These are phyloP conservation scores for Leccinellum luteum DNA, from an alignment of 768 basidiomycete species.

Conservation along the genomic window DNA sequence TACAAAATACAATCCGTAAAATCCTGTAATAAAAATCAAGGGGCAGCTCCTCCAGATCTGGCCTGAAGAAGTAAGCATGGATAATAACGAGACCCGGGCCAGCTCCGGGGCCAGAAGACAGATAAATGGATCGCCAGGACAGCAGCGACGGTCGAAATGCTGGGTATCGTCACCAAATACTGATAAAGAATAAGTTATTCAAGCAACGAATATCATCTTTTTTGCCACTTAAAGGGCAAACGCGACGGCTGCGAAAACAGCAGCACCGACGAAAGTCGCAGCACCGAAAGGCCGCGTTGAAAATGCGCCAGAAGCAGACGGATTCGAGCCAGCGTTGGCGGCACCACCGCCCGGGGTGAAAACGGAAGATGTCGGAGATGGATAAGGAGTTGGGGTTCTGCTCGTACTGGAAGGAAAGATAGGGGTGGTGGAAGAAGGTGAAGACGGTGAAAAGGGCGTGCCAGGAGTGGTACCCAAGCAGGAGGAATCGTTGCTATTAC, in stretches of 20 bases:
- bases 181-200: conserved; percentile 34
- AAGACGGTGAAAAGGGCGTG: conserved; percentile 7
- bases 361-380: conserved; percentile 15
- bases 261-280: conserved; percentile 22
- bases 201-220: conserved; percentile 6
- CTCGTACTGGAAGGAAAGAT: background rate
- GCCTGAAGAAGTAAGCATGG: conserved; percentile 9
- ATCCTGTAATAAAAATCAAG: conserved; percentile 7
- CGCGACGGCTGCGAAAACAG: conserved; percentile 18
- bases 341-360: conserved; percentile 33
- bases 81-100: conserved; percentile 8
- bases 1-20: background rate
- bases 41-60: conserved; percentile 9
- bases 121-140: conserved; percentile 24
- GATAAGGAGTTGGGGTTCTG: background rate
- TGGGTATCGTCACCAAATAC: conserved; percentile 37
- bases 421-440: conserved; percentile 13
- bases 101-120: conserved; percentile 9
- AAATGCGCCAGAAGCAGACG: conserved; percentile 22
- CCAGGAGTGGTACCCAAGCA: conserved; percentile 30
- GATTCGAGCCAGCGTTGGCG: conserved; percentile 31
- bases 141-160: conserved; percentile 16
- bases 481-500: conserved; percentile 34
- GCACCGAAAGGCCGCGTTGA: conserved; percentile 22
- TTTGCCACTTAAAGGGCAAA: conserved; percentile 22